phyloP scores from a whole-genome alignment of 2,329 filamentous ascomycete genomes.

The Tympanopsis confertula region DNA sequence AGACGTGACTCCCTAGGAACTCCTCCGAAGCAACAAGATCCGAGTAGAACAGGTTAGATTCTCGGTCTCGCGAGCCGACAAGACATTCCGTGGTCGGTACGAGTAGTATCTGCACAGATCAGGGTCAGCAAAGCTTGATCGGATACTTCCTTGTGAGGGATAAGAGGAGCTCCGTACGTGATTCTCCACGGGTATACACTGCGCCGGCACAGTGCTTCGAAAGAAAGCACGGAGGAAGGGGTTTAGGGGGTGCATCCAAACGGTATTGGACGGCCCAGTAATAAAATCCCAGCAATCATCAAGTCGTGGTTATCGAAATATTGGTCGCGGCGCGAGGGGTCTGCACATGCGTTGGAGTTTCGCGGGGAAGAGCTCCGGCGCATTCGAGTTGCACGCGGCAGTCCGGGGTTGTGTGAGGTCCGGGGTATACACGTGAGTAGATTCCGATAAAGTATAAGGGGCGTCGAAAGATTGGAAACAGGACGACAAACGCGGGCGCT shows the following conservation, averaged over 20 bases:
- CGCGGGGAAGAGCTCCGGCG: constrained; percentile 1
- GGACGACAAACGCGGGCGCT: too few relatives aligned
- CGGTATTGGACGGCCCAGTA: constrained; percentile 4
- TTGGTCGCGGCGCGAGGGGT: too few relatives aligned
- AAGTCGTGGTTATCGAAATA: background rate
- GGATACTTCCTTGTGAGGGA: too few relatives aligned
- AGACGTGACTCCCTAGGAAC: constrained; percentile 75
- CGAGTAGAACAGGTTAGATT: constrained; percentile 44
- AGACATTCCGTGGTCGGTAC: constrained; percentile 56
- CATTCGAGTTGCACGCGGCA: too few relatives aligned
- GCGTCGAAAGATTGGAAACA: too few relatives aligned
- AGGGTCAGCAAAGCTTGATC: constrained; percentile 4
- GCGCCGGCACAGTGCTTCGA: constrained; percentile 54
- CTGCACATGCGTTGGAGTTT: too few relatives aligned
- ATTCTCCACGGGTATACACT: constrained; percentile 53
- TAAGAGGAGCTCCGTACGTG: constrained; percentile 31
- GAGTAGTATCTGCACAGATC: constrained; percentile 35
- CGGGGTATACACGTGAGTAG: too few relatives aligned
- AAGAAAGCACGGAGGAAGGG: constrained; percentile 62
- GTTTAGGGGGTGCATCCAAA: constrained; percentile 58
- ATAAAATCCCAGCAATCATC: background rate
- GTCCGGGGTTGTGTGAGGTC: too few relatives aligned
- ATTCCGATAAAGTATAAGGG: too few relatives aligned
- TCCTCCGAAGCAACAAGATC: constrained; percentile 54
- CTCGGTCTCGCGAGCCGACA: constrained; percentile 45